Evolutionary conservation across 495 filamentous ascomycete species (phyloP).

Genomic region (Parathielavia hyrcaniae): DNA sequence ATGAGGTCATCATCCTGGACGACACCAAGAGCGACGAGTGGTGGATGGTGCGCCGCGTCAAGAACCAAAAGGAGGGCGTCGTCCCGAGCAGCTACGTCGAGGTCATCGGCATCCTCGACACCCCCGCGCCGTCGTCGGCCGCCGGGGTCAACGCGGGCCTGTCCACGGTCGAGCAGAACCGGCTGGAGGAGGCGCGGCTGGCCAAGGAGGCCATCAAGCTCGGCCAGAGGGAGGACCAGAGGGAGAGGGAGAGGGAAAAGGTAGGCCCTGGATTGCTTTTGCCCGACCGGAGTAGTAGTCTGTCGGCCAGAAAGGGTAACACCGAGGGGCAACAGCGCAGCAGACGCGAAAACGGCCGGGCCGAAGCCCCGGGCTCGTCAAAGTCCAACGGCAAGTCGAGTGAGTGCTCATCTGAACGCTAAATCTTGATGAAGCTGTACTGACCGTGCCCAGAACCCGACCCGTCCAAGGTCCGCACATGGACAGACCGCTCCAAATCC

Average conservation of each 20-base stretch:
- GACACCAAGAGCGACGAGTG: slow-evolving; percentile 91
- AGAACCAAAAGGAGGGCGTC: slow-evolving; percentile 91
- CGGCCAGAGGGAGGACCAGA: slow-evolving; percentile 49
- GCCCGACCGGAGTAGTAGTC: slow-evolving; percentile 62
- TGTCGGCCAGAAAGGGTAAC: slow-evolving; percentile 54
- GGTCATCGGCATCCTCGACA: slow-evolving; percentile 56
- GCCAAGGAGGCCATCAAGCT: slow-evolving; percentile 67
- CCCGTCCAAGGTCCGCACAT: slow-evolving; percentile 72
- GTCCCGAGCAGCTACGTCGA: slow-evolving; percentile 98
- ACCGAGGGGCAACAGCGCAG: slow-evolving; percentile 55
- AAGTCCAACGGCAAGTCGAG: slow-evolving; percentile 58
- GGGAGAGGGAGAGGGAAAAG: slow-evolving; percentile 51
- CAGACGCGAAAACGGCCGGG: slow-evolving; percentile 57
- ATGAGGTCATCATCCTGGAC: slow-evolving; percentile 88
- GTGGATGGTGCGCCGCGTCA: slow-evolving; percentile 90
- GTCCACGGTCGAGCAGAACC: slow-evolving; percentile 75
- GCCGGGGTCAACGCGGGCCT: slow-evolving; percentile 57
- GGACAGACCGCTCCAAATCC: slow-evolving; percentile 89
- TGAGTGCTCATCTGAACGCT: slow-evolving; percentile 43
- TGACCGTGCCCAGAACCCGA: slow-evolving; percentile 61
- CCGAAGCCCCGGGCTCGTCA: slow-evolving; percentile 37
- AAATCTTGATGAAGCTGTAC: background rate
- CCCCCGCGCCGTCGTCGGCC: slow-evolving; percentile 37
- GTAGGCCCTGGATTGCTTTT: slow-evolving; percentile 69
- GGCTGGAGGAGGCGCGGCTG: slow-evolving; percentile 72